Conservation (phyloP, 164 flowering plant species). For the Vitis labrusca region DNA sequence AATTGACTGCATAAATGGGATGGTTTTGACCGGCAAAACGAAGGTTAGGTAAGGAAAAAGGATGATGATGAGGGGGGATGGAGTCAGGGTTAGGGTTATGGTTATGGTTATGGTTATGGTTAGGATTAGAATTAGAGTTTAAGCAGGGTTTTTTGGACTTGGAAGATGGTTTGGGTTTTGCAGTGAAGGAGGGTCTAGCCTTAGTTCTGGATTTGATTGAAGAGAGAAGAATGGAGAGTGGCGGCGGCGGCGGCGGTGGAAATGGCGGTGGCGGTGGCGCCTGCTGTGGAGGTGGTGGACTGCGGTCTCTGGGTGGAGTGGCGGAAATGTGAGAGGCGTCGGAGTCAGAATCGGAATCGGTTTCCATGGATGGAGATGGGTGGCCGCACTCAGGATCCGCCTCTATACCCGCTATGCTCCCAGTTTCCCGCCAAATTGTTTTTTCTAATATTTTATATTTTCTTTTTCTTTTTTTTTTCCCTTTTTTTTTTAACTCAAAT, state of each 20-base stretch:
- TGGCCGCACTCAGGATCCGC: too few species aligned
- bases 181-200: conserved; percentile 17
- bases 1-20: conserved; percentile 5
- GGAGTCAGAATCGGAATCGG: conserved; percentile 70
- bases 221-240: conserved; percentile 15
- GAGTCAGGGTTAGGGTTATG: conserved; percentile 7
- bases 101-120: background rate
- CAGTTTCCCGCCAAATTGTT: too few species aligned
- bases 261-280: conserved; percentile 22
- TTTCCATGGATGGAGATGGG: background rate
- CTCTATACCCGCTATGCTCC: too few species aligned
- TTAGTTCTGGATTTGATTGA: conserved; percentile 21
- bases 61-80: conserved; percentile 14
- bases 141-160: conserved; percentile 20
- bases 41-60: conserved; percentile 41
- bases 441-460: too few species aligned
- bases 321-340: conserved; percentile 84
- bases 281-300: conserved; percentile 18
- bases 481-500: too few species aligned
- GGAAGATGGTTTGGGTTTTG: conserved; percentile 17
- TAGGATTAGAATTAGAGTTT: conserved; percentile 17
- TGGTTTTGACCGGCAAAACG: conserved; percentile 13
- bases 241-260: conserved; percentile 21
- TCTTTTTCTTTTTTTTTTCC: too few species aligned
- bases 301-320: conserved; percentile 62